A percentile compares a stretch with the other conserved stretches of the same genome.
Conservation (phyloP, 805 yeast species). For the Kockiozyma suomiensis region DNA sequence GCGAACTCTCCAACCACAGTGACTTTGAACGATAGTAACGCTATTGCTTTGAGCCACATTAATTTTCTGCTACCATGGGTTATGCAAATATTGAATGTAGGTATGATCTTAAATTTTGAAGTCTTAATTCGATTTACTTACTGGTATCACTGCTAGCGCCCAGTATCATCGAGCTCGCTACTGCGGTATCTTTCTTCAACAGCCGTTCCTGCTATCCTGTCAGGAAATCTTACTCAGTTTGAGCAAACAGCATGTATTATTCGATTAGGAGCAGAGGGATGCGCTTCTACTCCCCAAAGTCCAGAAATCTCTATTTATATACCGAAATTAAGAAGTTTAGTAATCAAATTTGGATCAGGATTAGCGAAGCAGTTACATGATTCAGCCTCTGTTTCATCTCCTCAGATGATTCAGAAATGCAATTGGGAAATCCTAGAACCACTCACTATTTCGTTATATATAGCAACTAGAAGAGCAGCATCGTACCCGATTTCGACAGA, state of each 20-base stretch:
- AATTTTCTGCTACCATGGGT: constrained; percentile 22
- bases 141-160: constrained; percentile 3
- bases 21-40: neutral
- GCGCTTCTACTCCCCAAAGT: constrained; percentile 22
- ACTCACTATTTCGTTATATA: constrained; percentile 19
- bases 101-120: neutral
- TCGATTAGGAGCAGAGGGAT: constrained; percentile 27
- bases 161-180: constrained; percentile 18
- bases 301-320: constrained; percentile 26
- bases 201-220: constrained; percentile 24
- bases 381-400: neutral
- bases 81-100: constrained; percentile 18
- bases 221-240: constrained; percentile 1
- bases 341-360: neutral
- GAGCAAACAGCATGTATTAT: constrained; percentile 10
- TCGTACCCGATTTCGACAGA: constrained; percentile 30
- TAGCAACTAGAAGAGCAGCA: constrained; percentile 20
- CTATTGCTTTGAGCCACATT: constrained; percentile 7
- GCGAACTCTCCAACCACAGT: constrained; percentile 13
- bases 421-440: constrained; percentile 31
- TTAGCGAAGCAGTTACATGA: neutral
- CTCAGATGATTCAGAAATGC: too few species aligned
- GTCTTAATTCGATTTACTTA: neutral
- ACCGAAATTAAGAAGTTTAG: constrained; percentile 24
- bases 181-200: constrained; percentile 17